Conservation (phyloP, 495 filamentous ascomycete genomes). For the Immersiella caudata region DNA sequence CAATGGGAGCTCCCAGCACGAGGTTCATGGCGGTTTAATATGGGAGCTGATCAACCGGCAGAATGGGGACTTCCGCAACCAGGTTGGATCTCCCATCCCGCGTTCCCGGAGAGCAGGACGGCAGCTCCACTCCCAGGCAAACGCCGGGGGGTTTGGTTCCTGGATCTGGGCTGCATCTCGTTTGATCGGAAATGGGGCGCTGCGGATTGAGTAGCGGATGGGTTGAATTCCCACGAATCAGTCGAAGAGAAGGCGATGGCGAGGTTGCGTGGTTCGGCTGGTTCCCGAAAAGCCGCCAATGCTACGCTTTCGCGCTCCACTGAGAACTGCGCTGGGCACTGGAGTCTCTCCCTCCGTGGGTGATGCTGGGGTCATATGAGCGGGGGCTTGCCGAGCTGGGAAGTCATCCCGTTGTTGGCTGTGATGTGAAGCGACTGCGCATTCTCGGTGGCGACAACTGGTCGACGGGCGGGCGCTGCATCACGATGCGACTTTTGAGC, state of each 20-base stretch:
- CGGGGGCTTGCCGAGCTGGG: neutral
- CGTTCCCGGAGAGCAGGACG: slow-evolving; percentile 4
- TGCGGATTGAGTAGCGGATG: neutral
- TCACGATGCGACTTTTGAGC: no score
- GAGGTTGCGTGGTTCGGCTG: slow-evolving; percentile 2
- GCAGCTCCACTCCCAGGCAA: neutral
- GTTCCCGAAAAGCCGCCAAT: slow-evolving; percentile 30
- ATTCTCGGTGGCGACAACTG: neutral
- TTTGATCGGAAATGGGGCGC: neutral
- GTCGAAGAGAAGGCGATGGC: neutral
- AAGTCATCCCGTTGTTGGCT: neutral
- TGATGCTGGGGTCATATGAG: neutral
- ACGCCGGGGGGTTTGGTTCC: slow-evolving; percentile 10
- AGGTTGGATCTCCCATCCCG: neutral
- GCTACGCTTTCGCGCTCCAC: slow-evolving; percentile 17
- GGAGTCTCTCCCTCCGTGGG: slow-evolving; percentile 35
- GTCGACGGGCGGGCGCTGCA: no score
- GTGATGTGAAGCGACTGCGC: neutral
- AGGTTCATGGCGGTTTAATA: neutral
- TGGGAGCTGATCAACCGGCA: neutral
- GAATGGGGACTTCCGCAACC: neutral
- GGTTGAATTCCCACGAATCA: slow-evolving; percentile 29
- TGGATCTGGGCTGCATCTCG: slow-evolving; percentile 19
- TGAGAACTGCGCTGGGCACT: slow-evolving; percentile 1
- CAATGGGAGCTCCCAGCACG: neutral